Conservation (phyloP, 768 basidiomycete species). For the Lentinula edodes region DNA sequence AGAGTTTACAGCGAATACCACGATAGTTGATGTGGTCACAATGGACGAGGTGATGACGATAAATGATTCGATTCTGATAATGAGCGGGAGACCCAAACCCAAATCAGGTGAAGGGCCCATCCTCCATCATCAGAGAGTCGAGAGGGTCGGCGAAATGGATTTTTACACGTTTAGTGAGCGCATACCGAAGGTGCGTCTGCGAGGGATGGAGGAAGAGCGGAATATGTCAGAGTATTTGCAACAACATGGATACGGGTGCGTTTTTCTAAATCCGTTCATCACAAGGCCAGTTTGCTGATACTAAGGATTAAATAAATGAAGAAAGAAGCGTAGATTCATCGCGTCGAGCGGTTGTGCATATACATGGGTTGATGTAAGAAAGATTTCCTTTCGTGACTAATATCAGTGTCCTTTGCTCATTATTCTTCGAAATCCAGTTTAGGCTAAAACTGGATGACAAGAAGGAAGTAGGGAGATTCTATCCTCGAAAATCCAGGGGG, state of each 20-base stretch:
- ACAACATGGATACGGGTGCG: neutral
- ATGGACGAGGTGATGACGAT: neutral
- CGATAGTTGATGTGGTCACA: neutral
- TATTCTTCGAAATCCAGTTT: neutral
- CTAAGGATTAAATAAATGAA: neutral
- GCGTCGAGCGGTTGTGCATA: conserved; percentile 4
- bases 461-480: neutral
- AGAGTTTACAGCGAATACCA: neutral
- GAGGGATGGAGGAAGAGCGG: neutral
- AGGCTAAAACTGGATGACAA: neutral
- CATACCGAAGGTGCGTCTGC: neutral
- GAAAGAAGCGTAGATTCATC: neutral
- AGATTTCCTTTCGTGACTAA: neutral
- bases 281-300: neutral
- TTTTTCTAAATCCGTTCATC: neutral
- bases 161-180: conserved; percentile 3
- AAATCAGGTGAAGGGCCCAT: neutral
- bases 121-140: neutral
- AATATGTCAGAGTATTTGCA: neutral
- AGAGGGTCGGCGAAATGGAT: neutral
- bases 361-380: conserved; percentile 3
- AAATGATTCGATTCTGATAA: neutral
- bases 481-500: neutral
- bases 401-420: neutral
- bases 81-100: neutral